A percentile compares a stretch with the other conserved stretches of the same genome.
These are phyloP conservation scores for Chimonanthus praecox DNA, from an alignment of 164 flowering plant species.

Conservation along the genomic window DNA sequence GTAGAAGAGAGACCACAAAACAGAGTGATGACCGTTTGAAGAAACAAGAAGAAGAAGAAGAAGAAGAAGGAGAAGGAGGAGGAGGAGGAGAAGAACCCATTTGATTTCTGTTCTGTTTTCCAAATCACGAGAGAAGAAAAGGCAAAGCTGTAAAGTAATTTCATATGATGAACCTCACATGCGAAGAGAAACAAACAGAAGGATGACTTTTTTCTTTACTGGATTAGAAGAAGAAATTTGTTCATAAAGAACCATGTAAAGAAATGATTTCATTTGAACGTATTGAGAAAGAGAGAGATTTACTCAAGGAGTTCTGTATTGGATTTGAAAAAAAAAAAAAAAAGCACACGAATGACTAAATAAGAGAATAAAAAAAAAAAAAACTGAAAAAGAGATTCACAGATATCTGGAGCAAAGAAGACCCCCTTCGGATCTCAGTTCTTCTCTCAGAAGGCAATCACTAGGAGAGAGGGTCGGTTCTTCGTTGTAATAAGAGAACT, in stretches of 20 bases:
- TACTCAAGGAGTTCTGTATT: not conserved
- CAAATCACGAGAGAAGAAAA: not conserved
- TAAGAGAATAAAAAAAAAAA: not conserved
- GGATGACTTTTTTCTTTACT: not conserved
- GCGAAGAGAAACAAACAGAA: not conserved
- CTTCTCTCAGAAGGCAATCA: not conserved
- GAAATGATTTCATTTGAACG: not conserved
- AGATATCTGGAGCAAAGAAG: not conserved
- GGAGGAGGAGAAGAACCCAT: conserved; percentile 4
- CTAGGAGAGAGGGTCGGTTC: too few species aligned
- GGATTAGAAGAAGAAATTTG: not conserved
- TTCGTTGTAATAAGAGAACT: too few species aligned
- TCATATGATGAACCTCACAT: not conserved
- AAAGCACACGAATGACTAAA: not conserved
- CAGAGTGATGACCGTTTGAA: conserved; percentile 5
- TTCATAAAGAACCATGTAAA: conserved; percentile 2
- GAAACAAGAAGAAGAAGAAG: conserved; percentile 1
- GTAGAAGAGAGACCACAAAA: conserved; percentile 14
- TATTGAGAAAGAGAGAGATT: not conserved
- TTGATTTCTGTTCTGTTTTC: conserved; percentile 2
- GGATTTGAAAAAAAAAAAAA: not conserved
- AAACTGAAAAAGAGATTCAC: not conserved
- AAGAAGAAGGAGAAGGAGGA: not conserved
- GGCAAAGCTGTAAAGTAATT: not conserved
- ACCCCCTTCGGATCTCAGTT: not conserved